These are phyloP conservation scores for Aegilops sharonensis DNA, from an alignment of 176 grass and related monocot genomes.

Conservation along the genomic window DNA sequence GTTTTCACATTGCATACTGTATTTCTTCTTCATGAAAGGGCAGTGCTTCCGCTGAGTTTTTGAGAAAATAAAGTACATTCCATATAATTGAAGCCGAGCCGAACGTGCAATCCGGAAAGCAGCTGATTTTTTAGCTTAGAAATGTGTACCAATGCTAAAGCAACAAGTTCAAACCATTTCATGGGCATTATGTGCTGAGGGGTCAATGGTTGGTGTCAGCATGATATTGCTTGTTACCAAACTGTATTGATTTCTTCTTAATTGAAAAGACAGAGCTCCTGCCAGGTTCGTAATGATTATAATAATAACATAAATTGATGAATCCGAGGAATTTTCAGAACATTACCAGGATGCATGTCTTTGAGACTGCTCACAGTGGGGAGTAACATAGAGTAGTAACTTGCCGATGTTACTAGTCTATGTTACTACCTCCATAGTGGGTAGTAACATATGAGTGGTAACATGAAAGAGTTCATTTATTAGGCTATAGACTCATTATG, in stretches of 20 bases:
- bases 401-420: too few relatives aligned
- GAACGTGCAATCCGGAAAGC: background rate
- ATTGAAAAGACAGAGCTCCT: background rate
- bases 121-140: background rate
- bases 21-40: background rate
- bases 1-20: background rate
- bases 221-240: background rate
- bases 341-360: background rate
- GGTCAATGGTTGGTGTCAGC: background rate
- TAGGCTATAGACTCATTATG: too few relatives aligned
- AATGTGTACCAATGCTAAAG: constrained; percentile 2
- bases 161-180: background rate
- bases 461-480: too few relatives aligned
- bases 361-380: background rate
- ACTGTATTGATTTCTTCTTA: background rate
- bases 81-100: background rate
- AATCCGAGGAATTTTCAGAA: background rate
- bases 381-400: too few relatives aligned
- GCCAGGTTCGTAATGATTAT: background rate
- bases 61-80: background rate
- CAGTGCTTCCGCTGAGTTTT: background rate
- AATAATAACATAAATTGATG: background rate
- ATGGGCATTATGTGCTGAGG: background rate
- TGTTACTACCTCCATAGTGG: too few relatives aligned
- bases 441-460: too few relatives aligned